Conservation (phyloP, 2,329 filamentous ascomycete genomes). For the Elsinoe perseae region DNA sequence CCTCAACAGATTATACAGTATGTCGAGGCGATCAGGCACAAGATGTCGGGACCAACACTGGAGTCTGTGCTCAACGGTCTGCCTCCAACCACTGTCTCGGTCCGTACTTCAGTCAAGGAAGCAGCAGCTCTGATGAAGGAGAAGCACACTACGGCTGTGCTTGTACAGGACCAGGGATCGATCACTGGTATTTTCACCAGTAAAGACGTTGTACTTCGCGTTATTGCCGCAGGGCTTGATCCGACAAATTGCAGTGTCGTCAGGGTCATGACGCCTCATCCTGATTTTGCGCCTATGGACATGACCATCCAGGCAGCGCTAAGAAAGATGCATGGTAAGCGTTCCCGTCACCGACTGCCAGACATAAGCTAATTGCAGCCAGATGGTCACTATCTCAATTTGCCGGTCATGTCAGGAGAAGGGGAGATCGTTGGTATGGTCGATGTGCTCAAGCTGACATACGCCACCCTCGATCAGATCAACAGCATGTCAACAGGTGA, state of each 20-base stretch:
- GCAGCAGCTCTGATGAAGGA: constrained; percentile 96
- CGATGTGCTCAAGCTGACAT: constrained; percentile 94
- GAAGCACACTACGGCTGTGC: constrained; percentile 91
- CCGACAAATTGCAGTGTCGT: constrained; percentile 94
- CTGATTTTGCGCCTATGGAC: constrained; percentile 95
- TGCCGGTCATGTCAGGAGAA: constrained; percentile 92
- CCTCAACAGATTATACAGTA: constrained; percentile 99
- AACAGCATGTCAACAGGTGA: constrained; percentile 88
- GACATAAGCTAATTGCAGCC: constrained; percentile 33
- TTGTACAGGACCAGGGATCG: constrained; percentile 92
- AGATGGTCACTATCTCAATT: constrained; percentile 94
- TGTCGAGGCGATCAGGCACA: constrained; percentile 85
- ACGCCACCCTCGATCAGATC: constrained; percentile 88
- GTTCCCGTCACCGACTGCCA: neutral
- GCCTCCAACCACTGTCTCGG: constrained; percentile 88
- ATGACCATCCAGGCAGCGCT: constrained; percentile 98
- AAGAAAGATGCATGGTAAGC: constrained; percentile 95
- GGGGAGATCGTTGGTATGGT: constrained; percentile 99
- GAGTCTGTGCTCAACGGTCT: constrained; percentile 89
- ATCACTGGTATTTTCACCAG: constrained; percentile 99
- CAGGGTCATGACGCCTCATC: constrained; percentile 97
- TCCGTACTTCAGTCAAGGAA: constrained; percentile 92
- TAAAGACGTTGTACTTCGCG: constrained; percentile 95
- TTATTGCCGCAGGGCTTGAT: constrained; percentile 93
- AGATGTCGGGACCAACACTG: constrained; percentile 96